Percentiles rank a stretch among this genome's conserved stretches.
These are phyloP conservation scores for Volvox africanus DNA, from an alignment of 139 green algal species.

Conservation along the genomic window DNA sequence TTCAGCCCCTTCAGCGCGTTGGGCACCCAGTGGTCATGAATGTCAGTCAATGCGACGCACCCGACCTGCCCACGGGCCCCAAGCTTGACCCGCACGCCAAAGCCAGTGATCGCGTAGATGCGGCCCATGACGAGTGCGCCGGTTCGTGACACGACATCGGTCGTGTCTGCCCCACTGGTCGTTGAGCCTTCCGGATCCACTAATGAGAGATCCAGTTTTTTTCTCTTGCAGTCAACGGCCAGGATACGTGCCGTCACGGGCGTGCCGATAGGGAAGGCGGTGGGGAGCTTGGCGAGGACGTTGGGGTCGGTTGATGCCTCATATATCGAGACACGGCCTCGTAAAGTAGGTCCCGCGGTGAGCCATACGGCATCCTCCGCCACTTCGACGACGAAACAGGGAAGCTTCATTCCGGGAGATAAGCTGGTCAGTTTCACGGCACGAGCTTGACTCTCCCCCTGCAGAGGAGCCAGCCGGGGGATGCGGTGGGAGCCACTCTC, in stretches of 20 bases:
- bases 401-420: conserved; percentile 51
- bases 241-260: conserved; percentile 54
- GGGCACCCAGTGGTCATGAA: conserved; percentile 78
- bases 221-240: conserved; percentile 42
- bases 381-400: conserved; percentile 60
- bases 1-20: conserved; percentile 76
- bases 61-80: conserved; percentile 49
- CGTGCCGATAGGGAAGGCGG: conserved; percentile 58
- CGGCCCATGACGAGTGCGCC: conserved; percentile 67
- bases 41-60: conserved; percentile 80
- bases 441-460: conserved; percentile 32
- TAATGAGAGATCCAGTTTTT: conserved; percentile 39
- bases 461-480: background rate
- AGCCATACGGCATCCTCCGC: conserved; percentile 68
- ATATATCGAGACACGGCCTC: conserved; percentile 65
- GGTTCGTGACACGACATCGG: background rate
- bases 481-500: no score
- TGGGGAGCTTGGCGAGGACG: conserved; percentile 48
- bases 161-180: background rate
- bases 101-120: conserved; percentile 50
- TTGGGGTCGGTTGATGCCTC: conserved; percentile 58
- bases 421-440: conserved; percentile 44
- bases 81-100: conserved; percentile 79
- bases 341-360: conserved; percentile 50
- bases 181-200: conserved; percentile 1